Base-by-base conservation (phyloP, 169 alveolate species). In the Plasmodium cynomolgi region DNA sequence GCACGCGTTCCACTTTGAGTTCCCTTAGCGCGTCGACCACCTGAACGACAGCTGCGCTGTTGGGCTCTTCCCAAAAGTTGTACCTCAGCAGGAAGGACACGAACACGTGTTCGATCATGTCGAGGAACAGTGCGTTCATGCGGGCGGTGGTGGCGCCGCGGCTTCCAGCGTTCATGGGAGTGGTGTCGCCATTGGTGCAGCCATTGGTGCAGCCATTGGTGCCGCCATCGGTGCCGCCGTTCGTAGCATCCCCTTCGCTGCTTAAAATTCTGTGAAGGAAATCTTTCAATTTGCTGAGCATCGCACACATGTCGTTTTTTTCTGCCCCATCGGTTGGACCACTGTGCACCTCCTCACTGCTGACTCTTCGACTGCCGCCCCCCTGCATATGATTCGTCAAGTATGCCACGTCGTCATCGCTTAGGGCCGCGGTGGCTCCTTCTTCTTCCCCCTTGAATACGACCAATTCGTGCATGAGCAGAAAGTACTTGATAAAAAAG, bases 401-500 rank as follows among this genome's bases (percentile, higher is more conserved):
- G 37, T 68, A 50, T 0, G 68, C 11, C 37, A 56, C 56, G 29
- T 74, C 9, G 26, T 85, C 93, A 3, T 85, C 93, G 29, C 7
- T 33, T 26, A 85, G 37, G 50, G 26, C 29, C 1, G 17, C 9
- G 7, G 3, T 41, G 47, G 77, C n/a, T 31, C 75, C 77, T 33
- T 41, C 75, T 13, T 34, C 92, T 9, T 73, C 72, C 41, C 80
- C 85, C n/a, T n/a, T 85, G 2, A 33, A 17, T 8, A 85, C 9
- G 17, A 44, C 37, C 77, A 68, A 74, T 29, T 75, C 73, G n/a
- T 85, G 39, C 26, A 34, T 50, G 15, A 44, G 58, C 23, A 85
- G 33, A 68, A 85, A 85, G 80, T 85, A 85, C 41, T 85, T 75
- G 13, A 85, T 85, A 85, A 85, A 85, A 85, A 85, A 85, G 62